A percentile compares a stretch with the other conserved stretches of the same genome.
Conservation (phyloP, 352 stramenopile genomes). For the Achlya hypogyna region DNA sequence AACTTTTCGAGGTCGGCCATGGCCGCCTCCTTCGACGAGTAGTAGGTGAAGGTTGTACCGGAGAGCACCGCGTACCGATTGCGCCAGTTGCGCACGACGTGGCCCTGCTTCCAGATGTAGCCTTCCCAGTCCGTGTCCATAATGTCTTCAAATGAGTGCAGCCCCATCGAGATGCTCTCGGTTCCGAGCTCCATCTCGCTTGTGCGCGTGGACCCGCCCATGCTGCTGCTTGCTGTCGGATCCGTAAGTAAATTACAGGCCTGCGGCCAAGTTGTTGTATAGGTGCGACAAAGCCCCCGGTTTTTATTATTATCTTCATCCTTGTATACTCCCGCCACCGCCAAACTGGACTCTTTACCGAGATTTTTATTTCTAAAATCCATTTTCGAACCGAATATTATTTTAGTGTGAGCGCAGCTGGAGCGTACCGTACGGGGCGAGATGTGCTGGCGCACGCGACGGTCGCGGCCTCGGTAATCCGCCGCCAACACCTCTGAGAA, state of each 20-base stretch:
- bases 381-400: too few relatives aligned
- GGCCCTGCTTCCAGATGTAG: slow-evolving; percentile 82
- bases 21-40: slow-evolving; percentile 70
- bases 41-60: slow-evolving; percentile 73
- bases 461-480: too few relatives aligned
- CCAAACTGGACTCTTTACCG: background rate
- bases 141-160: slow-evolving; percentile 65
- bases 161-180: slow-evolving; percentile 11
- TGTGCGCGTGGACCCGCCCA: background rate
- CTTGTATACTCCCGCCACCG: background rate
- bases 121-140: slow-evolving; percentile 85
- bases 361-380: background rate
- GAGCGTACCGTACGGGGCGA: too few relatives aligned
- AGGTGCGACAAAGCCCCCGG: background rate
- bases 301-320: background rate
- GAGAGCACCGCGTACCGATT: slow-evolving; percentile 77
- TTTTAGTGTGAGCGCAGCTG: background rate
- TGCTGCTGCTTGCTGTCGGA: background rate
- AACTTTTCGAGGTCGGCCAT: slow-evolving; percentile 77
- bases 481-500: too few relatives aligned
- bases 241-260: background rate
- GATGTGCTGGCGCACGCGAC: too few relatives aligned
- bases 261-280: background rate
- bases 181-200: slow-evolving; percentile 14
- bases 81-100: slow-evolving; percentile 78